A percentile compares a stretch with the other conserved stretches of the same genome.
Conservation (phyloP, 352 stramenopile species). For the Aphanomyces stellatus region DNA sequence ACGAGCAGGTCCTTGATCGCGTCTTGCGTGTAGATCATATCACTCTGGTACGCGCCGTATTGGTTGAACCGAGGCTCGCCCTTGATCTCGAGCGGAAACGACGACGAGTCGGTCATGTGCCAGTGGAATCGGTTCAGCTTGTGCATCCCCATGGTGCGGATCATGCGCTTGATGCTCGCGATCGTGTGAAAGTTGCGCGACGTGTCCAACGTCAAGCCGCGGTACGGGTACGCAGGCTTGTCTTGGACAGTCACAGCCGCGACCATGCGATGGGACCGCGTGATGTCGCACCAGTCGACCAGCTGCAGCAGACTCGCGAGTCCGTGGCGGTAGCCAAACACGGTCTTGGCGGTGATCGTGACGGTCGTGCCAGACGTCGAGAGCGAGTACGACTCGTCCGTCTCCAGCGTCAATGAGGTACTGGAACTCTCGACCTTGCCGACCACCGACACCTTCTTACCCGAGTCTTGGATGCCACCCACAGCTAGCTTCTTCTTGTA, state of each 20-base stretch:
- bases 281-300: constrained; percentile 2
- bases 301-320: not conserved
- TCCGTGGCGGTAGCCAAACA: not conserved
- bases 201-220: constrained; percentile 6
- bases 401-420: not conserved
- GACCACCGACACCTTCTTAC: not conserved
- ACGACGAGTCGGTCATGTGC: constrained; percentile 15
- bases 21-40: constrained; percentile 25
- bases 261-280: not conserved
- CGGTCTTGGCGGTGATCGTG: not conserved
- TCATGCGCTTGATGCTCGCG: not conserved
- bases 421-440: not conserved
- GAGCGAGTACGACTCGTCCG: constrained; percentile 18
- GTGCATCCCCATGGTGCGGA: not conserved
- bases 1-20: constrained; percentile 23
- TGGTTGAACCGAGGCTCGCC: constrained; percentile 18
- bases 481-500: not conserved
- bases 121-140: constrained; percentile 20
- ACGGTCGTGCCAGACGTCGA: constrained; percentile 4
- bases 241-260: not conserved
- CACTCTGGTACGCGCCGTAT: constrained; percentile 20
- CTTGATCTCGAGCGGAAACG: constrained; percentile 15
- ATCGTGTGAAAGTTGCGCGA: constrained; percentile 15
- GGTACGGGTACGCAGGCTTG: constrained; percentile 12
- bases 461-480: not conserved